Percentiles rank a stretch among this genome's conserved stretches.
Evolutionary conservation across 768 basidiomycete genomes (phyloP).

Genomic region (Suillus occidentalis): DNA sequence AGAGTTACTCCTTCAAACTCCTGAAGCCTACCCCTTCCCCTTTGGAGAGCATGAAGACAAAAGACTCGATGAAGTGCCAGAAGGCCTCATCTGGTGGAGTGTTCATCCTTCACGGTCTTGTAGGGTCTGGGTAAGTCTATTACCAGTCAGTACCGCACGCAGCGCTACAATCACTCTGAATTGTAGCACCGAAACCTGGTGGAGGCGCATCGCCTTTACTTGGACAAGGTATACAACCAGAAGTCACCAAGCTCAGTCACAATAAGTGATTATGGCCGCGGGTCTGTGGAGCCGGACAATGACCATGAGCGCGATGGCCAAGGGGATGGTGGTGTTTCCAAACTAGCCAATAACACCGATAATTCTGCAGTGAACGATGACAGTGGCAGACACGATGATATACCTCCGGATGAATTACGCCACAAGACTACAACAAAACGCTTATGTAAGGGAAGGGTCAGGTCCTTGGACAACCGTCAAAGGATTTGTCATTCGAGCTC

Average conservation of each 20-base stretch:
- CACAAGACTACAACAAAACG: too few species aligned
- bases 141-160: too few species aligned
- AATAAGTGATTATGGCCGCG: conserved; percentile 7
- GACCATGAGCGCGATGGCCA: neutral
- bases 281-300: conserved; percentile 1
- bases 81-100: conserved; percentile 15
- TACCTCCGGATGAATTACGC: too few species aligned
- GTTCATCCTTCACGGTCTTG: conserved; percentile 8
- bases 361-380: too few species aligned
- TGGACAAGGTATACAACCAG: conserved; percentile 15
- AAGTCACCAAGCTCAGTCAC: conserved; percentile 24
- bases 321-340: neutral
- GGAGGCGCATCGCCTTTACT: conserved; percentile 15
- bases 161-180: neutral
- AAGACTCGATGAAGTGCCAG: conserved; percentile 16
- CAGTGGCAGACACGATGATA: too few species aligned
- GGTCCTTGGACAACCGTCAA: neutral
- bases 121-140: conserved; percentile 10
- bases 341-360: too few species aligned
- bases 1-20: conserved; percentile 13
- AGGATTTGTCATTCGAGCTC: neutral
- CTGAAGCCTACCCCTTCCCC: conserved; percentile 16
- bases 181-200: conserved; percentile 17
- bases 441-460: neutral
- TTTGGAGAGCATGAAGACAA: neutral